Base-by-base conservation (phyloP, 2,329 filamentous ascomycete genomes). In the Fusarium oxysporum region DNA sequence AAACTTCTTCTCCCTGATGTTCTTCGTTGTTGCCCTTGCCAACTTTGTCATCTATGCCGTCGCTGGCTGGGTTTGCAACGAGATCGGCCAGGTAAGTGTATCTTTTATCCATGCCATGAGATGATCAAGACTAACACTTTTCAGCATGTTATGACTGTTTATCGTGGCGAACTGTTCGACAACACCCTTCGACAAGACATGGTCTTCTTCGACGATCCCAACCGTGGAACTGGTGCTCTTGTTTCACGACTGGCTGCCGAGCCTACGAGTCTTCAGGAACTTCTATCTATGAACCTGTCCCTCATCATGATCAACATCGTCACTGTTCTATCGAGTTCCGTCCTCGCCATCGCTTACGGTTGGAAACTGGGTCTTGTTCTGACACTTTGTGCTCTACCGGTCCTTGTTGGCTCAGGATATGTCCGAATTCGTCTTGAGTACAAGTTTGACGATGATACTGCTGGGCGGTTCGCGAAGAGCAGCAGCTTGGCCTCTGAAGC, bases 1-100 rank as follows among this genome's bases (percentile, higher is more conserved):
- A 10, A 85, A 90, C 77, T 88, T 89, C 71, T 89, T 84, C 77
- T 81, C 86, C 0, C 82, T 88, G 54, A 89, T 90, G 87, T 89
- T 89, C 75, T 87, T 89, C 55, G 79, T 89, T 2, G 79, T 88
- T 21, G 87, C 88, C 2, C 77, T 85, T 14, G 85, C 79, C 6
- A 84, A 85, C 37, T 77, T 86, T 3, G 60, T 87, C 1, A 78
- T 82, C 6, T 89, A 89, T 57, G 80, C 79, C 35, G 65, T 77
- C 3, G 70, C 79, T 30, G 83, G 84, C 5, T 83, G 80, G 79
- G 50, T 80, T 10, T 78, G 79, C 61, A 85, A 84, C 43, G 62
- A 77, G 9, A 75, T 83, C 17, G 81, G 79, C 1, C 82, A 84
- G 72, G 80, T 81, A 65, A 57, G 72, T 69, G 5, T 28, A 13